Conservation (phyloP, 192 early-diverging fungal species). For the Coemansia guatemalensis region DNA sequence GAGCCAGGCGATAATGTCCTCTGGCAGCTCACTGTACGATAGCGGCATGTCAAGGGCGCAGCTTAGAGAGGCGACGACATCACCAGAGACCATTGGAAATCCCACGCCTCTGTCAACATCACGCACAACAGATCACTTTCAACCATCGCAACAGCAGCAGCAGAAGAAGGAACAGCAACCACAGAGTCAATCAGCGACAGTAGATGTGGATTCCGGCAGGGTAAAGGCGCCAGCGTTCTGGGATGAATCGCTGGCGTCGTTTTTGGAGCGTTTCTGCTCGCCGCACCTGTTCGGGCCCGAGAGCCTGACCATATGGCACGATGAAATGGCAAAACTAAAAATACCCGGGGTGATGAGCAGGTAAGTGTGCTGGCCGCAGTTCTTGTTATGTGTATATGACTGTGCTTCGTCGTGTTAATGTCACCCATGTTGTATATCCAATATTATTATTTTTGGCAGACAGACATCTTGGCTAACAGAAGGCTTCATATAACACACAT, state of each 20-base stretch:
- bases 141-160: constrained; percentile 11
- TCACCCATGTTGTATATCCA: not conserved
- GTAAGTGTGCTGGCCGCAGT: constrained; percentile 5
- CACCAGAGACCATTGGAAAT: constrained; percentile 9
- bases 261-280: constrained; percentile 40
- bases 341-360: constrained; percentile 14
- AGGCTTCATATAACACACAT: not conserved
- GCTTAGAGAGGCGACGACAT: constrained; percentile 4
- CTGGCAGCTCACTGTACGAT: constrained; percentile 1
- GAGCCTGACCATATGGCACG: constrained; percentile 44
- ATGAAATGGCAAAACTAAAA: constrained; percentile 37
- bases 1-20: constrained; percentile 6
- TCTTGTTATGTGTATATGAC: not conserved
- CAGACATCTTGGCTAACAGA: not conserved
- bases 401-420: not conserved
- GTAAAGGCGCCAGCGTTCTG: constrained; percentile 25
- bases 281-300: constrained; percentile 41
- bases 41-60: constrained; percentile 32
- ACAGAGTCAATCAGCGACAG: not conserved
- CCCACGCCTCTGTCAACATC: constrained; percentile 29
- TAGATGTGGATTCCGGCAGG: not conserved
- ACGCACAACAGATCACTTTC: constrained; percentile 35
- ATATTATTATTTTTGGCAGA: not conserved
- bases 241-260: constrained; percentile 34
- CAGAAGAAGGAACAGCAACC: not conserved